These are phyloP conservation scores for Daldinia loculata DNA, from an alignment of 495 filamentous ascomycete genomes.

Conservation along the genomic window DNA sequence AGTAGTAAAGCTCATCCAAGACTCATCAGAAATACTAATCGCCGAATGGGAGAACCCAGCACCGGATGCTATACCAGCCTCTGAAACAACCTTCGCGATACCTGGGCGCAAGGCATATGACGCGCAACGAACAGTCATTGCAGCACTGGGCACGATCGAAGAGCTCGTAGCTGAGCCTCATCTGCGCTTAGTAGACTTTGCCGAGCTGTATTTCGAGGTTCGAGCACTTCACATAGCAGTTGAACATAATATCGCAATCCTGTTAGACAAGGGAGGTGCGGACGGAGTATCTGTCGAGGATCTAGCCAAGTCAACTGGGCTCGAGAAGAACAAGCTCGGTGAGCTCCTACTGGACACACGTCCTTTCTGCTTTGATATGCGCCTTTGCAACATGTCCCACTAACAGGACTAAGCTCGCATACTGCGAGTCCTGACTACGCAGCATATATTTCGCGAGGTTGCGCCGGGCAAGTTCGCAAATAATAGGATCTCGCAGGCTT, in stretches of 20 bases:
- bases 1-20: constrained; percentile 37
- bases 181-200: constrained; percentile 44
- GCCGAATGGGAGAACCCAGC: constrained; percentile 36
- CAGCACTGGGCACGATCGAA: constrained; percentile 42
- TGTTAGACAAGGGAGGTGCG: constrained; percentile 36
- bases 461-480: constrained; percentile 35
- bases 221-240: constrained; percentile 47
- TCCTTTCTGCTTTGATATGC: background rate
- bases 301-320: constrained; percentile 38
- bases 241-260: constrained; percentile 44
- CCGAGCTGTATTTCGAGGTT: constrained; percentile 45
- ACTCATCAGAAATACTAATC: constrained; percentile 33
- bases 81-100: constrained; percentile 34
- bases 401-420: constrained; percentile 28
- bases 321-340: constrained; percentile 45
- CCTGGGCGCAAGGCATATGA: constrained; percentile 39
- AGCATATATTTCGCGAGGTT: constrained; percentile 39
- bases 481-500: constrained; percentile 45
- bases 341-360: background rate
- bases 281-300: constrained; percentile 40
- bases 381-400: background rate
- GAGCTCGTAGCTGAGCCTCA: constrained; percentile 46
- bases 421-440: constrained; percentile 27
- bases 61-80: constrained; percentile 32
- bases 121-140: constrained; percentile 45